These are phyloP conservation scores for Plenodomus lindquistii DNA, from an alignment of 2,329 filamentous ascomycete species.

Conservation along the genomic window DNA sequence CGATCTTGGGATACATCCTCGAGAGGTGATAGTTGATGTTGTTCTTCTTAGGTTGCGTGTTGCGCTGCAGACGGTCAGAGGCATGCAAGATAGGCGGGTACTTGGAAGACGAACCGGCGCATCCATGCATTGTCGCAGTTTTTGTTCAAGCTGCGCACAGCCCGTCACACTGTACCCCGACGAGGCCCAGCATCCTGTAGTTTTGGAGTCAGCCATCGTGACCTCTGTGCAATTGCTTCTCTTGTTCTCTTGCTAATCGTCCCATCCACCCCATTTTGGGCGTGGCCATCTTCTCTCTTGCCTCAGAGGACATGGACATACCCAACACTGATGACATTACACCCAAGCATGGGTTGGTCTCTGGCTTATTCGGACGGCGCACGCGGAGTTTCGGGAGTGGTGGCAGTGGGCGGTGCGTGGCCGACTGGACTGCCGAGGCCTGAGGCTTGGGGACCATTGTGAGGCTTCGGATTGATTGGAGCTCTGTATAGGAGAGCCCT, in stretches of 20 bases:
- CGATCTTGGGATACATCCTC: conserved; percentile 74
- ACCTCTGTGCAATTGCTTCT: not conserved
- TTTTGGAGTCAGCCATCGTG: conserved; percentile 20
- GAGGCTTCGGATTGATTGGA: conserved; percentile 3
- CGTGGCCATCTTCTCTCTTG: not conserved
- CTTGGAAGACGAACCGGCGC: conserved; percentile 60
- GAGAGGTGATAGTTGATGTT: conserved; percentile 90
- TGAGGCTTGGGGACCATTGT: conserved; percentile 45
- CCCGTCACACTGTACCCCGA: conserved; percentile 68
- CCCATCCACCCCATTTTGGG: not conserved
- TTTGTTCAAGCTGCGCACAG: conserved; percentile 63
- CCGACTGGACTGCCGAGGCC: conserved; percentile 37
- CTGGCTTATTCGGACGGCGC: conserved; percentile 64
- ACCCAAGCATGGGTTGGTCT: conserved; percentile 66
- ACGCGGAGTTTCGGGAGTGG: conserved; percentile 67
- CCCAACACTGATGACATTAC: conserved; percentile 70
- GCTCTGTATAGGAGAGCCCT: not conserved
- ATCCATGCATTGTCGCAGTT: conserved; percentile 77
- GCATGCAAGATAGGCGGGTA: not conserved
- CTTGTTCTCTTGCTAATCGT: not conserved
- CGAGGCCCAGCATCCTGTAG: conserved; percentile 80
- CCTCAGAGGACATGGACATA: conserved; percentile 40
- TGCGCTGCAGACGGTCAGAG: conserved; percentile 52
- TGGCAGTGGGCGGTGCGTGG: conserved; percentile 56
- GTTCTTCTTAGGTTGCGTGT: conserved; percentile 65